Conservation (phyloP, 345 rosid species). For the Aquilaria malaccensis region DNA sequence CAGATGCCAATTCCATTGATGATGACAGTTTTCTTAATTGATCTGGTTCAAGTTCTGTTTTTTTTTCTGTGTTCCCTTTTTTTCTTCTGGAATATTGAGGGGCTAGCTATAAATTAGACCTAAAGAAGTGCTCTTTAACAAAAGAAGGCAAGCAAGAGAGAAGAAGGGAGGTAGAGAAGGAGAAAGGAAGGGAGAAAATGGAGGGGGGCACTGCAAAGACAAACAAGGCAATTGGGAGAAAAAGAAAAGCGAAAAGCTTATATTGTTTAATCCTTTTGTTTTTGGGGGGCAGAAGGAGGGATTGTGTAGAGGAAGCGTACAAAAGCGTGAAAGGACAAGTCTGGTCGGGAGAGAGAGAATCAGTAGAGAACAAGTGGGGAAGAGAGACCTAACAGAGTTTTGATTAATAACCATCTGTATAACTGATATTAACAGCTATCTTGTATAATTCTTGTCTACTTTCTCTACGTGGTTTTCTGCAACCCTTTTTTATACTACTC, state of each 20-base stretch:
- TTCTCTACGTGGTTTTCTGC: no score
- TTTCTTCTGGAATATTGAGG: no score
- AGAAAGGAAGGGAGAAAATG: neutral
- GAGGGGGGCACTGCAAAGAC: constrained; percentile 1
- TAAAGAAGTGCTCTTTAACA: neutral
- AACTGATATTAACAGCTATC: no score
- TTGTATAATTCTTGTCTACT: no score
- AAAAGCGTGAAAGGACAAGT: constrained; percentile 30
- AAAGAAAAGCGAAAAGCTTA: constrained; percentile 9
- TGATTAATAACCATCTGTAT: no score
- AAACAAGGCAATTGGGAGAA: constrained; percentile 17
- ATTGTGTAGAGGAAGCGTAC: constrained; percentile 22
- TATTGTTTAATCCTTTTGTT: neutral
- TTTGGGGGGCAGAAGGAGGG: constrained; percentile 12
- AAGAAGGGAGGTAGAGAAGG: constrained; percentile 8
- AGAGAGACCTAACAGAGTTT: neutral
- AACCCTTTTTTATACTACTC: no score
- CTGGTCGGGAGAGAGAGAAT: constrained; percentile 31
- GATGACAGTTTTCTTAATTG: constrained; percentile 30
- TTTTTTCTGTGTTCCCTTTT: no score
- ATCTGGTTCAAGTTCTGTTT: no score
- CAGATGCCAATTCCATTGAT: constrained; percentile 59
- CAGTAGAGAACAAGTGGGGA: constrained; percentile 10
- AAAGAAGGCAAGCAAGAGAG: constrained; percentile 5
- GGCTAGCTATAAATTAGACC: no score